phyloP scores from a whole-genome alignment of 2,329 filamentous ascomycete genomes.

The Fusarium sublunatum region DNA sequence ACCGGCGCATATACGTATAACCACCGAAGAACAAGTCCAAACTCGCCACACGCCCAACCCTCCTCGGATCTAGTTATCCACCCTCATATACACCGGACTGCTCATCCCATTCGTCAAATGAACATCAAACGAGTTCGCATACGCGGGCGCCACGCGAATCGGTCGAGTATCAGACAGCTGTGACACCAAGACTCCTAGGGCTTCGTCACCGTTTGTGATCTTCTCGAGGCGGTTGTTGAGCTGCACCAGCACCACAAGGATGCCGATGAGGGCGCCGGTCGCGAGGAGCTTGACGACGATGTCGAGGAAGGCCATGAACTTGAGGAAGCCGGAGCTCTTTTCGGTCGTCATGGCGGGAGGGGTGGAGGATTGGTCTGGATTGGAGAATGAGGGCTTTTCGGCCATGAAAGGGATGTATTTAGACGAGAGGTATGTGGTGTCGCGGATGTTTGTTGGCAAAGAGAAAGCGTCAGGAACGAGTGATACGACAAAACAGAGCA shows the following conservation, averaged over 20 bases:
- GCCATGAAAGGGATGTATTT: constrained; percentile 12
- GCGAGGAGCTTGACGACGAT: constrained; percentile 31
- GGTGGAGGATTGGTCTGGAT: not conserved
- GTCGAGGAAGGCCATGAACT: constrained; percentile 34
- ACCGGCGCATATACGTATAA: not conserved
- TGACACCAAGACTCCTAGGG: not conserved
- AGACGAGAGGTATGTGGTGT: not conserved
- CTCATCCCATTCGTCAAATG: constrained; percentile 7
- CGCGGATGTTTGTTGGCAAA: too few relatives aligned
- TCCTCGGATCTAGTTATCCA: constrained; percentile 4
- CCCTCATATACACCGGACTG: constrained; percentile 22
- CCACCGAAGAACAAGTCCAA: not conserved
- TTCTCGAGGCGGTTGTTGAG: constrained; percentile 15
- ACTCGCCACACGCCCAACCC: not conserved
- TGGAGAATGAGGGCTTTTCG: constrained; percentile 11
- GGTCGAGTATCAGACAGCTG: not conserved
- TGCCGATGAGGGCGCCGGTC: constrained; percentile 34
- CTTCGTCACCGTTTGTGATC: constrained; percentile 6
- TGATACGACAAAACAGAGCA: not conserved
- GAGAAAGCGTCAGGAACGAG: too few relatives aligned
- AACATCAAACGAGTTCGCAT: constrained; percentile 6
- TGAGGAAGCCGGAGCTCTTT: constrained; percentile 26
- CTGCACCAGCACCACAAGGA: constrained; percentile 26
- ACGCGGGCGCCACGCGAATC: constrained; percentile 1
- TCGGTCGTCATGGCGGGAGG: constrained; percentile 21